Percentiles rank a stretch among this genome's conserved stretches.
phyloP scores from a whole-genome alignment of 805 yeast species.

The Zygosaccharomyces bisporus region DNA sequence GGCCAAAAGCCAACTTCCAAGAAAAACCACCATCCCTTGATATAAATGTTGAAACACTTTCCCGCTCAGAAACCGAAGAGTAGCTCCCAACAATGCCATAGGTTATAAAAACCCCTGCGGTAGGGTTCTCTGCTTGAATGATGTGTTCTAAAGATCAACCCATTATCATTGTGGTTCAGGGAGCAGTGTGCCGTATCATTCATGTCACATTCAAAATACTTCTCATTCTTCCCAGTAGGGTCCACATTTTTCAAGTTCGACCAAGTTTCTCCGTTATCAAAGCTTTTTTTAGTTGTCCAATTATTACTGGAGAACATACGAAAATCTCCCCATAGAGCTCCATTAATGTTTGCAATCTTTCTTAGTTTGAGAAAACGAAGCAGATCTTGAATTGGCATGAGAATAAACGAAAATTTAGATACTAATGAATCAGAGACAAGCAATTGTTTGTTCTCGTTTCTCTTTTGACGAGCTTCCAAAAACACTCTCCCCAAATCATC shows the following conservation, averaged over 20 bases:
- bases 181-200: conserved; percentile 46
- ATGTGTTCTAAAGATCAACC: conserved; percentile 22
- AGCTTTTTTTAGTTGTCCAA: conserved; percentile 40
- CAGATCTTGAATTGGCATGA: conserved; percentile 11
- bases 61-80: not conserved
- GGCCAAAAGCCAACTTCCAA: conserved; percentile 57
- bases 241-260: conserved; percentile 41
- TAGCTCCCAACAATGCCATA: conserved; percentile 22
- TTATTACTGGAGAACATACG: not conserved
- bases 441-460: conserved; percentile 19
- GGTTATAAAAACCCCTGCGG: conserved; percentile 45
- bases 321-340: conserved; percentile 21
- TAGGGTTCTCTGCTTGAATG: conserved; percentile 38
- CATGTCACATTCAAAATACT: conserved; percentile 24
- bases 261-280: conserved; percentile 56
- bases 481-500: conserved; percentile 28
- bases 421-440: conserved; percentile 33
- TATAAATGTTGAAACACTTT: conserved; percentile 45
- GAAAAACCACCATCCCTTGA: conserved; percentile 76
- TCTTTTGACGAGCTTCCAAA: conserved; percentile 12
- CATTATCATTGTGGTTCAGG: conserved; percentile 30
- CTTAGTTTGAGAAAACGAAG: conserved; percentile 10
- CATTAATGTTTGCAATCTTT: conserved; percentile 16
- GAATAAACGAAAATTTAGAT: conserved; percentile 23
- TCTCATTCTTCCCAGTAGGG: conserved; percentile 35